Evolutionary conservation across 768 basidiomycete species (phyloP), one percentile per base, ranked within the genome.

Genomic region (Podaxis carcinomalis): DNA sequence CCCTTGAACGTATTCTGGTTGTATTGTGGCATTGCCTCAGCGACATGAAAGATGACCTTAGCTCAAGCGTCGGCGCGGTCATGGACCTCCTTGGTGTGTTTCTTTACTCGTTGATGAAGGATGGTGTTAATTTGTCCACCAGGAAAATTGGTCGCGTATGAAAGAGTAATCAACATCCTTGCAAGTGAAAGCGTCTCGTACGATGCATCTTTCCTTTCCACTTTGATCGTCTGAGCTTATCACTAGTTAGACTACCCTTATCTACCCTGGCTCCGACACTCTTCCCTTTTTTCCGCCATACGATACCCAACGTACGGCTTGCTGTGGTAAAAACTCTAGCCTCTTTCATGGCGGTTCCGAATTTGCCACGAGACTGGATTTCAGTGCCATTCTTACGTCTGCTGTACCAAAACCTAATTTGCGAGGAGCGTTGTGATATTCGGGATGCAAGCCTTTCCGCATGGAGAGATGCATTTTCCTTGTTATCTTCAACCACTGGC

Each of bases 211-310:
- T n/a, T 39, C 16, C 52, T 32, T 46, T 62, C 19, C 42, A 50
- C 19, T 44, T 19, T 9, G 14, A 39, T 51, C 28, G n/a, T 4
- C 32, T 10, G 46, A 16, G 40, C 51, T 61, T 25, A 63, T 36
- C 51, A 5, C 4, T 35, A n/a, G 62, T 10, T 63, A 95, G 93
- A n/a, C 77, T 88, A 51, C 89, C 93, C 3, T 80, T 98, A 32
- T 80, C 87, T n/a, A 82, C 82, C 2, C 83, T 97, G 59, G 90
- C 95, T 5, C 90, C 91, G 1, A 92, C 90, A 0, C 77, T 96
- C 4, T 98, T 93, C 75, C 93, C 96, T 3, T 98, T 96, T 80
- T 95, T 98, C 76, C 92, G 97, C 16, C 97, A 99, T 72, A 95
- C 96, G 0, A 98, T 99, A 67, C 75, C 90, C 1, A 89, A 89